Evolutionary conservation across 352 stramenopile species (phyloP), one percentile per base, ranked within the genome.

Genomic region (Globisporangium barbulae): DNA sequence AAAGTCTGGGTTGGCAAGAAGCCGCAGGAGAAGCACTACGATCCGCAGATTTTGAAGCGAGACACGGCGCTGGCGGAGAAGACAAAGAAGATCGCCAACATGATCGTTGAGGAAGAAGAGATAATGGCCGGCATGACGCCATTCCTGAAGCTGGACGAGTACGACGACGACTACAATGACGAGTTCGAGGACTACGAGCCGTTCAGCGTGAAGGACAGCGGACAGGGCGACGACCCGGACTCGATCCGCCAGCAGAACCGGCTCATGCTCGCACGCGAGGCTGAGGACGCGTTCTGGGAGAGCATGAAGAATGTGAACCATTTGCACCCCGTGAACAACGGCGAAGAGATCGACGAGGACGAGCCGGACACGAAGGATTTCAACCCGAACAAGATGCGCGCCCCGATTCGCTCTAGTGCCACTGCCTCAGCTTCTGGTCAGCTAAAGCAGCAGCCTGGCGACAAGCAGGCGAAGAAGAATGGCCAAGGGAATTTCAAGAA

Each of bases 121-220:
- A 65, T 75, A 25, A 41, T 71, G 44, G 68, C 57, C 25, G 59
- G 50, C 21, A 28, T 73, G 45, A 72, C 76, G 61, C 63, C 55
- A 2, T 63, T 70, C 9, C 19, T 63, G 9, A 69, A 68, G 22
- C 45, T 82, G 12, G 76, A 89, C 49, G 81, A 90, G 65, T 90
- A 89, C 56, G 77, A 94, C 58, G 86, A 93, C 65, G 86, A 94
- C 59, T 94, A 92, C 72, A 92, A 91, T 61, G 86, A 94, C 61
- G 86, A 94, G 63, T 89, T 90, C 53, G 85, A 91, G 22, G 85
- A 94, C 59, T 91, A 91, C 52, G 81, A 87, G 50, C 79, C 79
- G 21, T 88, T 90, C 48, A 71, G 77, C 53, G 68, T 88, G 31
- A 66, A 76, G 12, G 81, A 87, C 47, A 63, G 69, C 15, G 76